These are phyloP conservation scores for Neoboletus brunneissimus DNA, from an alignment of 768 basidiomycete species.

Conservation along the genomic window DNA sequence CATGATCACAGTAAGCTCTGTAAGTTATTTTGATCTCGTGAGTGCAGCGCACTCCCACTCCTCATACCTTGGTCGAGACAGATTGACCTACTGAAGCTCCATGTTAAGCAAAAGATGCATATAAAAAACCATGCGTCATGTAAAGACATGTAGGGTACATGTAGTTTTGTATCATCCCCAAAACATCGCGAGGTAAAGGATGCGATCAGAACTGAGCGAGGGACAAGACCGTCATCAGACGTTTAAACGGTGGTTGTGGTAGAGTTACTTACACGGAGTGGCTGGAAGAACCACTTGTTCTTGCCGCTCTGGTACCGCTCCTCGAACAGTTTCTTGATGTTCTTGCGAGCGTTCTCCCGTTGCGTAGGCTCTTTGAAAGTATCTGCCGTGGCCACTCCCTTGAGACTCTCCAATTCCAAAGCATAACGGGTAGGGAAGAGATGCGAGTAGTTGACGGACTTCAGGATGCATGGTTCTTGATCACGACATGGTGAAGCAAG, in stretches of 20 bases:
- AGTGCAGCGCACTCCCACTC: neutral
- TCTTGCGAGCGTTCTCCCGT: constrained; percentile 93
- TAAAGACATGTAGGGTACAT: constrained; percentile 37
- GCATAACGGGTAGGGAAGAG: constrained; percentile 99
- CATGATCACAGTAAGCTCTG: neutral
- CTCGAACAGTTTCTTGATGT: constrained; percentile 93
- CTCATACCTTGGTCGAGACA: neutral
- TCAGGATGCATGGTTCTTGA: neutral
- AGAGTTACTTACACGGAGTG: constrained; percentile 61
- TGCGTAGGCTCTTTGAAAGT: constrained; percentile 98
- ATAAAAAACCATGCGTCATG: constrained; percentile 25
- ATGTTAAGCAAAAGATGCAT: constrained; percentile 13
- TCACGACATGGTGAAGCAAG: neutral
- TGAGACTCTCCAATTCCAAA: constrained; percentile 92
- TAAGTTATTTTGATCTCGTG: neutral
- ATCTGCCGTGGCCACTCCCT: constrained; percentile 78
- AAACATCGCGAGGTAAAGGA: constrained; percentile 11
- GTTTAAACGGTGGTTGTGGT: neutral
- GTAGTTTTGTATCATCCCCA: constrained; percentile 34
- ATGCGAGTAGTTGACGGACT: constrained; percentile 98
- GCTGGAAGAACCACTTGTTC: constrained; percentile 97
- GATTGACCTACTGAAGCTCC: neutral
- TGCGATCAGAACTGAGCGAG: constrained; percentile 35
- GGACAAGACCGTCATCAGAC: constrained; percentile 6
- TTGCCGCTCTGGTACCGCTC: constrained; percentile 91